Evolutionary conservation across 257 asterid genomes (phyloP).

Genomic region (Scutellaria baicalensis): DNA sequence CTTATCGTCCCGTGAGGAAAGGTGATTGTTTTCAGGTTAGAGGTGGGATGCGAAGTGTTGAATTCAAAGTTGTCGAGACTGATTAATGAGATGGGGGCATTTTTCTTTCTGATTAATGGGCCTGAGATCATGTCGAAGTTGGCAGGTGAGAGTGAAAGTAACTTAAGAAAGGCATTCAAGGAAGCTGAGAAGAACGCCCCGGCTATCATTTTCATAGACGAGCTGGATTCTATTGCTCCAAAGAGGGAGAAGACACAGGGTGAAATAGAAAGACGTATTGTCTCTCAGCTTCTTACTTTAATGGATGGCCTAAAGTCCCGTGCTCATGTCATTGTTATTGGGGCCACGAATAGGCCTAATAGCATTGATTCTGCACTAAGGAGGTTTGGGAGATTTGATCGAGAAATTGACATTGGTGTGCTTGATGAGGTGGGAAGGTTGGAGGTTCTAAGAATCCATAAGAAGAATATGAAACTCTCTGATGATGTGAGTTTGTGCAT

Average conservation of each 20-base stretch:
- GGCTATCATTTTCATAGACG: constrained; percentile 35
- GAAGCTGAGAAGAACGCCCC: constrained; percentile 47
- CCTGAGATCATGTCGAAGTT: constrained; percentile 43
- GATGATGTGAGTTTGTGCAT: constrained; percentile 33
- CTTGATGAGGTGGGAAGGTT: constrained; percentile 44
- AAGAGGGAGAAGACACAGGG: constrained; percentile 50
- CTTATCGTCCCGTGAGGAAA: constrained; percentile 40
- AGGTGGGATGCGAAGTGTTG: constrained; percentile 47
- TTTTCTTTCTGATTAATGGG: constrained; percentile 40
- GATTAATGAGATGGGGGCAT: constrained; percentile 44
- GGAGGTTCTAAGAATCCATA: constrained; percentile 40
- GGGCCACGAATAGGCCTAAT: constrained; percentile 40
- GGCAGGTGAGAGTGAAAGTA: constrained; percentile 48
- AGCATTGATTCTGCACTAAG: constrained; percentile 38
- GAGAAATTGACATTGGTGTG: constrained; percentile 47
- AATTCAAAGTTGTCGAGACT: constrained; percentile 37
- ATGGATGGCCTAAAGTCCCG: constrained; percentile 46
- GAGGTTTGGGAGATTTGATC: constrained; percentile 43
- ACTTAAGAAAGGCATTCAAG: constrained; percentile 45
- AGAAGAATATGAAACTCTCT: constrained; percentile 43
- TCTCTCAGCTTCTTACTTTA: constrained; percentile 41
- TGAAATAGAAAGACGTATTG: constrained; percentile 43
- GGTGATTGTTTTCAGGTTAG: constrained; percentile 36
- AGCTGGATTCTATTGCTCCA: constrained; percentile 45
- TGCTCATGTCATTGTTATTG: constrained; percentile 41